These are phyloP conservation scores for Alternaria gansuensis DNA, from an alignment of 2,329 filamentous ascomycete species.

Conservation along the genomic window DNA sequence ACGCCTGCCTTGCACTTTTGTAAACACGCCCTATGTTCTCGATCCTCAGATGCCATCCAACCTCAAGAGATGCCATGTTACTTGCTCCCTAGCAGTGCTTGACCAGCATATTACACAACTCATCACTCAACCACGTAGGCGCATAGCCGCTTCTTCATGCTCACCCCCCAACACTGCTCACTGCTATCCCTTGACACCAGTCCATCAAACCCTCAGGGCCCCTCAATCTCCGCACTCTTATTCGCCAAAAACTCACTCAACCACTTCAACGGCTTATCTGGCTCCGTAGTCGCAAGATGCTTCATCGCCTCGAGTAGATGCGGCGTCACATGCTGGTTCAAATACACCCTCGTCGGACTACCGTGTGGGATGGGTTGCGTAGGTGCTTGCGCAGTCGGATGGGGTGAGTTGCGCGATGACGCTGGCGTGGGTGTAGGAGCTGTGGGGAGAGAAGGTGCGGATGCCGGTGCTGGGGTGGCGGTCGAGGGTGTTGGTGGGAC, in stretches of 20 bases:
- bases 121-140: not conserved
- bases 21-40: constrained; percentile 13
- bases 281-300: constrained; percentile 60
- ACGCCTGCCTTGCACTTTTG: constrained; percentile 21
- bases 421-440: constrained; percentile 27
- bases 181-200: not conserved
- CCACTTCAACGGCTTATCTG: constrained; percentile 61
- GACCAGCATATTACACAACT: not conserved
- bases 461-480: constrained; percentile 12
- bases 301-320: constrained; percentile 63
- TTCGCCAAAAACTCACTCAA: constrained; percentile 59
- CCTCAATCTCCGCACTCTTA: constrained; percentile 60
- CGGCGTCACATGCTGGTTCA: constrained; percentile 61
- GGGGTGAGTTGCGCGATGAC: constrained; percentile 49
- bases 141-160: not conserved
- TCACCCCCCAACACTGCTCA: too few species aligned
- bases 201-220: constrained; percentile 26
- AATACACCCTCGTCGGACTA: constrained; percentile 58
- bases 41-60: not conserved
- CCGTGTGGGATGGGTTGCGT: constrained; percentile 57
- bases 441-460: constrained; percentile 6
- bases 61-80: not conserved
- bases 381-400: constrained; percentile 44
- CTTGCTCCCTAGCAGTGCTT: not conserved
- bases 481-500: constrained; percentile 21